Evolutionary conservation across 371 early-diverging fungal genomes (phyloP).

Genomic region (Neoconidiobolus thromboides): DNA sequence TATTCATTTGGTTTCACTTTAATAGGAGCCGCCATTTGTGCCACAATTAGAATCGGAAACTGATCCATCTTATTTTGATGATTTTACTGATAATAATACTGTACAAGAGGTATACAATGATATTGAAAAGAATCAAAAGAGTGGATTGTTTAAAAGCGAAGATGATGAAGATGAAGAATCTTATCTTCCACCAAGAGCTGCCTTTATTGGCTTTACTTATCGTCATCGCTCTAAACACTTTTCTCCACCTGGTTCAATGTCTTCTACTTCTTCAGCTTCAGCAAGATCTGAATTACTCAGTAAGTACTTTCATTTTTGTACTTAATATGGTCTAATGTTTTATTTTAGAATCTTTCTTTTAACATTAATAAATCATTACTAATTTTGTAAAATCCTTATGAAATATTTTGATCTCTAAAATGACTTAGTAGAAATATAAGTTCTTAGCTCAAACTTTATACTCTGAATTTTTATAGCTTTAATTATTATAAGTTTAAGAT

Average conservation of each 20-base stretch:
- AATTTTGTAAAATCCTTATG: too few relatives aligned
- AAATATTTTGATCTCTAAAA: too few relatives aligned
- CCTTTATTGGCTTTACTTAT: conserved; percentile 52
- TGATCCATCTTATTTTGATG: conserved; percentile 75
- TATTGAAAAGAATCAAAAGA: conserved; percentile 45
- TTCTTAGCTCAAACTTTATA: too few relatives aligned
- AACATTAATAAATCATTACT: too few relatives aligned
- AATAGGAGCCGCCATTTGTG: conserved; percentile 44
- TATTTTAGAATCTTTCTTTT: too few relatives aligned
- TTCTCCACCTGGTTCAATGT: conserved; percentile 3
- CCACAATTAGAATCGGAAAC: conserved; percentile 41
- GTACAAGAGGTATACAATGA: conserved; percentile 19
- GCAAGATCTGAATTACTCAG: neutral
- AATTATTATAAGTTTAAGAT: too few relatives aligned
- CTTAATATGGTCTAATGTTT: too few relatives aligned
- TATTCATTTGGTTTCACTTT: neutral
- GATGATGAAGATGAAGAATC: conserved; percentile 7
- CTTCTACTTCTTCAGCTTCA: neutral
- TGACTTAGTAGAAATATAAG: too few relatives aligned
- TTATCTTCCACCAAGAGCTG: conserved; percentile 13
- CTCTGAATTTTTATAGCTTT: too few relatives aligned
- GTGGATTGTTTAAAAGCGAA: conserved; percentile 11
- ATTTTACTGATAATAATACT: conserved; percentile 46
- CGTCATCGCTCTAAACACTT: conserved; percentile 12
- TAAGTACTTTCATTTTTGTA: neutral